phyloP scores from a whole-genome alignment of 306 rosid genomes.

The Luffa aegyptiaca region DNA sequence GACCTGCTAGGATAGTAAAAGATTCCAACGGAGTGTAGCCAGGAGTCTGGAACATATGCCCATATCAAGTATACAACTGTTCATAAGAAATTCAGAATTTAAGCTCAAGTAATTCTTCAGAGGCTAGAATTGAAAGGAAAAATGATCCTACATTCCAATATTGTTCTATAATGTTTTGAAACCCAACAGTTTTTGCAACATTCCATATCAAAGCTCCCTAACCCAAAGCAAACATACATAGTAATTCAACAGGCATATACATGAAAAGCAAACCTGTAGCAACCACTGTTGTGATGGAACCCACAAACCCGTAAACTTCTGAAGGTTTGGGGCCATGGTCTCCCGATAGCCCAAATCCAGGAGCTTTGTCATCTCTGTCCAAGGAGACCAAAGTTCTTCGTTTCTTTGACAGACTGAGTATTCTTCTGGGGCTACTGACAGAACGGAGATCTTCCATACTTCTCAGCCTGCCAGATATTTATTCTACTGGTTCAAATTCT shows the following conservation, averaged over 20 bases:
- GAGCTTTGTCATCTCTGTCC: conserved; percentile 36
- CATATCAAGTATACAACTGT: conserved; percentile 76
- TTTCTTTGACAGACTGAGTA: conserved; percentile 50
- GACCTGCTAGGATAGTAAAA: conserved; percentile 88
- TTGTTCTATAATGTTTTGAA: not conserved
- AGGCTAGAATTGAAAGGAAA: not conserved
- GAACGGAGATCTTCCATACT: conserved; percentile 68
- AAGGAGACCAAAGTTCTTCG: conserved; percentile 39
- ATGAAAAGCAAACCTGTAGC: conserved; percentile 49
- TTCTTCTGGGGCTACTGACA: conserved; percentile 78
- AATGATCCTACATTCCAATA: not conserved
- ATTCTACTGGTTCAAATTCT: not conserved
- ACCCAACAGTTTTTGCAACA: not conserved
- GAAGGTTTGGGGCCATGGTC: conserved; percentile 84
- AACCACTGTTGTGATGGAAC: conserved; percentile 70
- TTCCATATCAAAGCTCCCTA: not conserved
- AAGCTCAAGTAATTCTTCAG: not conserved
- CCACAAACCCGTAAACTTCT: conserved; percentile 87
- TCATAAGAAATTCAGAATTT: conserved; percentile 4
- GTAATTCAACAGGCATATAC: not conserved
- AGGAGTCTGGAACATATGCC: conserved; percentile 90
- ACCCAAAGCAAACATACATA: not conserved
- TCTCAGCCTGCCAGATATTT: not conserved
- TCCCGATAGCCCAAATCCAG: conserved; percentile 48
- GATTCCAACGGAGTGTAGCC: conserved; percentile 74